Percentiles rank a stretch among this genome's conserved stretches.
Evolutionary conservation across 2,329 filamentous ascomycete genomes (phyloP).

Genomic region (Dryadomyces quercus-mongolicae): DNA sequence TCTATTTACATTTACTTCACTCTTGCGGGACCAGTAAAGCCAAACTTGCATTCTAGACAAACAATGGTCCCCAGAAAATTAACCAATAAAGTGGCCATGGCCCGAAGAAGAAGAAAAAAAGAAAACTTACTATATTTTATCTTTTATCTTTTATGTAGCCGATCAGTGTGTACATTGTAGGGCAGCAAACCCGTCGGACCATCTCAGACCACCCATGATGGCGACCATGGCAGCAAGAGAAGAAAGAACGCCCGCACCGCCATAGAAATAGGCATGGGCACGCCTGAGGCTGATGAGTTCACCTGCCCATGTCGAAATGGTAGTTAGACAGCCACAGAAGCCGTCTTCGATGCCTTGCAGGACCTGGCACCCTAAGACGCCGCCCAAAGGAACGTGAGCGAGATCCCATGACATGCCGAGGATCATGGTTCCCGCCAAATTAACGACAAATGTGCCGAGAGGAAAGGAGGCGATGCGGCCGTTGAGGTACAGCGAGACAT

Average conservation of each 20-base stretch:
- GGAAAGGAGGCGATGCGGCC: constrained; percentile 55
- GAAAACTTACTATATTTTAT: neutral
- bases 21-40: no score
- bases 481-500: constrained; percentile 61
- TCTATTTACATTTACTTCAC: no score
- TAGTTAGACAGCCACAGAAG: constrained; percentile 56
- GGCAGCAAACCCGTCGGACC: constrained; percentile 46
- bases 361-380: constrained; percentile 48
- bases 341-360: constrained; percentile 53
- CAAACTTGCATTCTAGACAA: no score
- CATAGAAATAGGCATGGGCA: constrained; percentile 55
- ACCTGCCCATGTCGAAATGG: constrained; percentile 54
- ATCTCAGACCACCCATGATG: constrained; percentile 64
- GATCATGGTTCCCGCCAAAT: constrained; percentile 63
- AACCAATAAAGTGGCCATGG: no score
- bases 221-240: constrained; percentile 50
- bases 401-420: constrained; percentile 70
- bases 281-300: constrained; percentile 42
- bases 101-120: no score
- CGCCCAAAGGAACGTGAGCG: constrained; percentile 49
- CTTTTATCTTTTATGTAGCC: neutral
- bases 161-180: constrained; percentile 24
- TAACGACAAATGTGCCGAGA: constrained; percentile 74
- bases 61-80: no score
- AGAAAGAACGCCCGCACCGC: constrained; percentile 43